Conservation (phyloP, 805 yeast genomes). For the Pichia occidentalis region DNA sequence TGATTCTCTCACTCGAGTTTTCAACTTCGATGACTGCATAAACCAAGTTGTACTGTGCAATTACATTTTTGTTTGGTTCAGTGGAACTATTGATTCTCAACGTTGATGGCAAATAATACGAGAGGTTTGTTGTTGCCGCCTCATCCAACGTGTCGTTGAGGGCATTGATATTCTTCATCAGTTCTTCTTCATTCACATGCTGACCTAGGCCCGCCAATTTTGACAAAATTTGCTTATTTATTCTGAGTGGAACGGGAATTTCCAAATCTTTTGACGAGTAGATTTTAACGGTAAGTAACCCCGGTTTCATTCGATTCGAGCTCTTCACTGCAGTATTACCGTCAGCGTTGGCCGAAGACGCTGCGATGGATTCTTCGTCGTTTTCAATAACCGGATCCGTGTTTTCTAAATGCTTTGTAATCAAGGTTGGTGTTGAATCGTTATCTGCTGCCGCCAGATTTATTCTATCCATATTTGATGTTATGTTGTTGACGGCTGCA, state of each 20-base stretch:
- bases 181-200: constrained; percentile 28
- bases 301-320: constrained; percentile 39
- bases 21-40: constrained; percentile 91
- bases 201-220: constrained; percentile 58
- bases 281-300: constrained; percentile 70
- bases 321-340: background rate
- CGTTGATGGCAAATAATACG: constrained; percentile 40
- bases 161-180: constrained; percentile 29
- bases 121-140: constrained; percentile 23
- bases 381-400: constrained; percentile 30
- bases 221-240: constrained; percentile 56
- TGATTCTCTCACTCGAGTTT: constrained; percentile 83
- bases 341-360: no score
- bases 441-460: constrained; percentile 1
- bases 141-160: constrained; percentile 27
- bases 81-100: constrained; percentile 23
- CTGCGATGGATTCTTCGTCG: no score
- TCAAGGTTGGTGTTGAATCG: constrained; percentile 15
- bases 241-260: constrained; percentile 64
- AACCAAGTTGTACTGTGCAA: constrained; percentile 41
- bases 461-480: constrained; percentile 5
- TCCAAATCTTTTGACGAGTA: constrained; percentile 62
- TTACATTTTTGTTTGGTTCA: constrained; percentile 55
- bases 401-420: constrained; percentile 24
- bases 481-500: constrained; percentile 1